Evolutionary conservation across 306 rosid species (phyloP).

Genomic region (Quercus robur): DNA sequence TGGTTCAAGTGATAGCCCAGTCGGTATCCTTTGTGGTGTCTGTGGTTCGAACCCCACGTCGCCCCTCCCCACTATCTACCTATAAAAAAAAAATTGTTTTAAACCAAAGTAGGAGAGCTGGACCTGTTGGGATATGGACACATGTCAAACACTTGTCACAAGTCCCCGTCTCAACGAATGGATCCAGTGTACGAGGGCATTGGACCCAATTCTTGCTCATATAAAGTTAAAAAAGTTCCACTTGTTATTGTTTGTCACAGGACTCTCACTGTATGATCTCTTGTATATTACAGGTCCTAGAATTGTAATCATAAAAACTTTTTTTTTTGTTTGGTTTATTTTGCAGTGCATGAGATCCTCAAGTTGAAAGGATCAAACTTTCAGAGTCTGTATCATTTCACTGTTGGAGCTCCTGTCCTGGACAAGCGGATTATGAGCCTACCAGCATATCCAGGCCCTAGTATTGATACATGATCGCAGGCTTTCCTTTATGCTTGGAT

Average conservation of each 20-base stretch:
- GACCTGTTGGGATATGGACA: no score
- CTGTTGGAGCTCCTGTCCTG: constrained; percentile 80
- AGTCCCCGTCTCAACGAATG: no score
- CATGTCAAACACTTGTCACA: no score
- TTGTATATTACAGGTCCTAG: neutral
- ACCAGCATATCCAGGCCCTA: constrained; percentile 95
- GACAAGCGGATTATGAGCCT: constrained; percentile 91
- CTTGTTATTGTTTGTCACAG: neutral
- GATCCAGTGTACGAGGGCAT: no score
- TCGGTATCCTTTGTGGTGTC: no score
- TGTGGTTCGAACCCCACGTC: no score
- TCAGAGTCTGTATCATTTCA: constrained; percentile 94
- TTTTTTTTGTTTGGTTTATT: constrained; percentile 1
- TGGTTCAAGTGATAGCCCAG: no score
- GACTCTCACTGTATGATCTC: neutral
- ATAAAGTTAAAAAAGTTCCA: neutral
- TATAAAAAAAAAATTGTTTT: no score
- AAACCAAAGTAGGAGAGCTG: no score
- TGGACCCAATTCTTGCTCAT: no score
- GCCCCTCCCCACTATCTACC: no score
- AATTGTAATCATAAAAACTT: neutral
- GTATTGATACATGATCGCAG: constrained; percentile 44
- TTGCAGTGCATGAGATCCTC: constrained; percentile 83
- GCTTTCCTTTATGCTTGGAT: neutral
- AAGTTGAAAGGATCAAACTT: constrained; percentile 74